Conservation (phyloP, 345 rosid species). For the Diplotaxis tenuifolia region DNA sequence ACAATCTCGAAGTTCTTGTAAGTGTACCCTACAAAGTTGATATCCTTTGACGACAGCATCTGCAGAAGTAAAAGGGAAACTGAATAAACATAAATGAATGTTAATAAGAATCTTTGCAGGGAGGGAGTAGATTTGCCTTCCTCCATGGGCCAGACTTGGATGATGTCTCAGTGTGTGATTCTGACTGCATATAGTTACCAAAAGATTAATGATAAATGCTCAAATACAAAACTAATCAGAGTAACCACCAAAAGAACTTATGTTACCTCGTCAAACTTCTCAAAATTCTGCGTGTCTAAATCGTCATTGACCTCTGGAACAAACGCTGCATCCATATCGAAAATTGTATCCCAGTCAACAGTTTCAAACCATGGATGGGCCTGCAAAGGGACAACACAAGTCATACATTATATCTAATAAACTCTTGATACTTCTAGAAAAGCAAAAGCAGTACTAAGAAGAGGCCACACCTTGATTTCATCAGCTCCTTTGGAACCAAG, state of each 20-base stretch:
- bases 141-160: constrained; percentile 82
- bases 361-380: constrained; percentile 80
- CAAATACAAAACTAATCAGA: constrained; percentile 5
- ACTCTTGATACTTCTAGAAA: background rate
- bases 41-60: constrained; percentile 83
- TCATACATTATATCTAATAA: background rate
- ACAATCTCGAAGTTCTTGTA: constrained; percentile 89
- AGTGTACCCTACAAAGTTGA: constrained; percentile 85
- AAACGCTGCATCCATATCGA: constrained; percentile 92
- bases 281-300: constrained; percentile 95
- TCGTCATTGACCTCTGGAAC: constrained; percentile 93
- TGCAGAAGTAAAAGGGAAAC: constrained; percentile 33
- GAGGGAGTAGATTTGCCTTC: constrained; percentile 47
- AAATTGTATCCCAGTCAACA: constrained; percentile 78
- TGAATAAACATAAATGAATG: background rate
- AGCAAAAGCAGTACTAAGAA: background rate
- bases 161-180: constrained; percentile 42
- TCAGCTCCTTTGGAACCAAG: constrained; percentile 82
- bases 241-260: background rate
- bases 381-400: constrained; percentile 45
- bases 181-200: constrained; percentile 42
- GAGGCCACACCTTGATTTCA: constrained; percentile 86
- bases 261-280: constrained; percentile 86
- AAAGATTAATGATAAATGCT: background rate
- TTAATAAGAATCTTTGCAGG: background rate